Conservation (phyloP, 2,329 filamentous ascomycete species). For the Beauveria rudraprayagi region DNA sequence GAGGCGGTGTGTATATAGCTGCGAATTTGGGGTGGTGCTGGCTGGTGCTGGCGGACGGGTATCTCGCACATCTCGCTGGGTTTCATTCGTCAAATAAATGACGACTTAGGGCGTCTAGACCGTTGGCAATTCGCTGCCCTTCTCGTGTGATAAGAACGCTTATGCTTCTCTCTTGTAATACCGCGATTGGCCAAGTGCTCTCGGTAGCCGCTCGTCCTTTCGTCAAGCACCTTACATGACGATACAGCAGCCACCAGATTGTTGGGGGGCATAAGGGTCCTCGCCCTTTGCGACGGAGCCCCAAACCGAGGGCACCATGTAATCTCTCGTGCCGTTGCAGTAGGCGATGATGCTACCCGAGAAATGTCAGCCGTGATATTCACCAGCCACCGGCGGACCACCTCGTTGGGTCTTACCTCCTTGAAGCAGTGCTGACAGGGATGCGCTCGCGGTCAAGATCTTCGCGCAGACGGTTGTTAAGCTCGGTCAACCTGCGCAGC, state of each 20-base stretch:
- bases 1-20: slow-evolving; percentile 4
- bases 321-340: slow-evolving; percentile 95
- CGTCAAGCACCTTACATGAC: slow-evolving; percentile 62
- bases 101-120: neutral
- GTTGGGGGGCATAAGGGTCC: slow-evolving; percentile 96
- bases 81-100: neutral
- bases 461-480: slow-evolving; percentile 92
- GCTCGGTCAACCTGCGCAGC: slow-evolving; percentile 87
- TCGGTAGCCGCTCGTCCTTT: neutral
- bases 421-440: slow-evolving; percentile 87
- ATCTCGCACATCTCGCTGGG: slow-evolving; percentile 14
- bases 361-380: neutral
- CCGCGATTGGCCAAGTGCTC: neutral
- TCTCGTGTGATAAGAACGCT: neutral
- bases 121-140: neutral
- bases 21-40: neutral
- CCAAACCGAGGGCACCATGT: slow-evolving; percentile 98
- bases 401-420: slow-evolving; percentile 52
- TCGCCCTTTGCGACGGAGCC: slow-evolving; percentile 88
- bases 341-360: slow-evolving; percentile 81
- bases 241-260: slow-evolving; percentile 84
- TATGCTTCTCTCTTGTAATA: neutral
- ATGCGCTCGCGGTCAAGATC: slow-evolving; percentile 93
- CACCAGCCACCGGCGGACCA: neutral
- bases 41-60: slow-evolving; percentile 14